Evolutionary conservation across 345 rosid species (phyloP).

Genomic region (Carallia pectinifolia): DNA sequence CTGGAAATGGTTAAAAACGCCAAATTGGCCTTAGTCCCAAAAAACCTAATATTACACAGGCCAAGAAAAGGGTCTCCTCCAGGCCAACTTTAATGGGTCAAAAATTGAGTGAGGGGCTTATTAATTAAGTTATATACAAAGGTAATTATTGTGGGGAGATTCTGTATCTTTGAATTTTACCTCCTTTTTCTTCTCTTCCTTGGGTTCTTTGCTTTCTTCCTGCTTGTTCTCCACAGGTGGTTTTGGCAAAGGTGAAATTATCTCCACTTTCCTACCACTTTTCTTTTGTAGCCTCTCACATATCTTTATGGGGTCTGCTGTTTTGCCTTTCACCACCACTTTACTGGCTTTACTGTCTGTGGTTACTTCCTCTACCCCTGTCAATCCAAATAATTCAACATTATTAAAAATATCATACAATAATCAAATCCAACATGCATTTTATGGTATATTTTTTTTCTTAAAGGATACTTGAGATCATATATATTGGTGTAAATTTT

Average conservation of each 20-base stretch:
- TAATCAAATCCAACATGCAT: too few relatives aligned
- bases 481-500: too few relatives aligned
- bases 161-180: constrained; percentile 30
- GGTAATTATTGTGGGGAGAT: neutral
- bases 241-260: constrained; percentile 66
- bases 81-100: neutral
- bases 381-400: too few relatives aligned
- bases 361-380: constrained; percentile 64
- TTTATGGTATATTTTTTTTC: too few relatives aligned
- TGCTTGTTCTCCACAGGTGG: constrained; percentile 37
- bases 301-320: constrained; percentile 58
- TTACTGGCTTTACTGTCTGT: constrained; percentile 57
- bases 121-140: too few relatives aligned
- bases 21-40: neutral
- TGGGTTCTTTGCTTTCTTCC: constrained; percentile 31
- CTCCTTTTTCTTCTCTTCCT: constrained; percentile 58
- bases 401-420: too few relatives aligned
- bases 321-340: constrained; percentile 77
- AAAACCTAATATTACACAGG: neutral
- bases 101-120: too few relatives aligned
- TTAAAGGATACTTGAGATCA: too few relatives aligned
- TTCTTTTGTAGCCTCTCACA: constrained; percentile 61
- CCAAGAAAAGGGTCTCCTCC: neutral
- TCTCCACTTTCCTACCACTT: constrained; percentile 66
- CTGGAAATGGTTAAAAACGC: too few relatives aligned